Base-by-base conservation (phyloP, 768 basidiomycete genomes). In the Chalciporus piperatus region DNA sequence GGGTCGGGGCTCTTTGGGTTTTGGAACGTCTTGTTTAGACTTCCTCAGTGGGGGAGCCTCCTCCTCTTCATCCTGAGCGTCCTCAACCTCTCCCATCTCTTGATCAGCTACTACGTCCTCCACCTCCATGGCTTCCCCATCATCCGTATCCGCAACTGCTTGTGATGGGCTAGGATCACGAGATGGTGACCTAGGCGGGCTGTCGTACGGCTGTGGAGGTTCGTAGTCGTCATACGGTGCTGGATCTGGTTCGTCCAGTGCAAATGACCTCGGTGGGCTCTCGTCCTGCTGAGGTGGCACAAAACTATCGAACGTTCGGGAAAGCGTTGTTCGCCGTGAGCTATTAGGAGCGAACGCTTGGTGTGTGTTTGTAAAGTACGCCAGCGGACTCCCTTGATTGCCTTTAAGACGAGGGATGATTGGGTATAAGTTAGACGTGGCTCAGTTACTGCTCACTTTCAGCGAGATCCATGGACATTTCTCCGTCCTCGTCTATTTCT, bases 401-500 rank as follows among this genome's bases (percentile, higher is more conserved):
- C 68, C 64, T 64, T 46, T 35, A 39, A 33, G 38, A 56, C 9
- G 23, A 11, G 42, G n/a, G 32, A 41, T 58, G 58, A 53, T 6
- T 37, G 4, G n/a, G 16, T 6, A n/a, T 11, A 32, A 4, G 32
- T 32, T 32, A 14, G 32, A 14, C 32, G 6, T 32, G 32, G 32
- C 10, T 32, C 35, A 6, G 47, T 19, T 10, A 48, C 5, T 16
- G 74, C 82, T 66, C 65, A 87, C 87, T 86, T 56, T 88, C 83
- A 27, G 78, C 83, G 35, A 91, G 52, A 47, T 88, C 85, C 89
- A 92, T 90, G 11, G 83, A 84, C 76, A 83, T 82, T 59, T 89
- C 87, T 8, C 85, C 88, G 52, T 84, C 69, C 39, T 81, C 80
- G 30, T 70, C 67, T 41, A 76, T 71, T 19, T 80, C 74, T 32